These are phyloP conservation scores for Verruconis gallopava DNA, from an alignment of 2,329 filamentous ascomycete species.

Conservation along the genomic window DNA sequence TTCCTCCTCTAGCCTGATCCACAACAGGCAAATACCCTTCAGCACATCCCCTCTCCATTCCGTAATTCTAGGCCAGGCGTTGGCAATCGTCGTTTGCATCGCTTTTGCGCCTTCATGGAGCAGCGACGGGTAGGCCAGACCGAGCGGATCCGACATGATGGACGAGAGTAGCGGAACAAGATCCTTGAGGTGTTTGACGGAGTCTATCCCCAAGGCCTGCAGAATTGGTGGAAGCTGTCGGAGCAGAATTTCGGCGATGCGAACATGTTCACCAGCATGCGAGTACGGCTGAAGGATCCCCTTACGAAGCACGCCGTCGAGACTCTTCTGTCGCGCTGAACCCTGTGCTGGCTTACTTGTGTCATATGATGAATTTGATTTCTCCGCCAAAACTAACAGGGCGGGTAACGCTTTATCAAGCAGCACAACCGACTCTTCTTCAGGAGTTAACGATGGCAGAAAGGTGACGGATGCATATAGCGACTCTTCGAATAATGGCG, in stretches of 20 bases:
- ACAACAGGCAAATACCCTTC: slow-evolving; percentile 4
- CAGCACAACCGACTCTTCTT: slow-evolving; percentile 52
- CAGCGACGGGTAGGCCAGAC: slow-evolving; percentile 39
- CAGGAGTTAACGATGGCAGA: slow-evolving; percentile 64
- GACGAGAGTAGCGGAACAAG: slow-evolving; percentile 53
- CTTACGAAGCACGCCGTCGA: slow-evolving; percentile 32
- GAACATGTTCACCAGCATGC: slow-evolving; percentile 46
- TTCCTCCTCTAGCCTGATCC: slow-evolving; percentile 2
- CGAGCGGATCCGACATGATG: slow-evolving; percentile 58
- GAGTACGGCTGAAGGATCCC: slow-evolving; percentile 33
- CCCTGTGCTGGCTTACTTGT: slow-evolving; percentile 12
- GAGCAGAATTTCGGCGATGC: slow-evolving; percentile 45
- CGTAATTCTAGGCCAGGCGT: slow-evolving; percentile 56
- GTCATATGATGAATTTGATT: slow-evolving; percentile 18
- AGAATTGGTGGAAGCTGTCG: slow-evolving; percentile 38
- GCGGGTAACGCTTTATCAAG: slow-evolving; percentile 54
- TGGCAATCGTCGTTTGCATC: slow-evolving; percentile 45
- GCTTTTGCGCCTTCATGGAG: slow-evolving; percentile 41
- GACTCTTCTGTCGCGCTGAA: slow-evolving; percentile 18
- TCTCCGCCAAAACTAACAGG: slow-evolving; percentile 44
- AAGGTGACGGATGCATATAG: slow-evolving; percentile 61
- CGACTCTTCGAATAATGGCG: slow-evolving; percentile 54
- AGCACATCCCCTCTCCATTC: slow-evolving; percentile 48
- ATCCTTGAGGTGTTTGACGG: slow-evolving; percentile 56
- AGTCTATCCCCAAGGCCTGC: slow-evolving; percentile 44